Percentiles rank a stretch among this genome's conserved stretches.
Conservation (phyloP, 1,139 yeast species). For the Magnusiomyces tetraspermus region DNA sequence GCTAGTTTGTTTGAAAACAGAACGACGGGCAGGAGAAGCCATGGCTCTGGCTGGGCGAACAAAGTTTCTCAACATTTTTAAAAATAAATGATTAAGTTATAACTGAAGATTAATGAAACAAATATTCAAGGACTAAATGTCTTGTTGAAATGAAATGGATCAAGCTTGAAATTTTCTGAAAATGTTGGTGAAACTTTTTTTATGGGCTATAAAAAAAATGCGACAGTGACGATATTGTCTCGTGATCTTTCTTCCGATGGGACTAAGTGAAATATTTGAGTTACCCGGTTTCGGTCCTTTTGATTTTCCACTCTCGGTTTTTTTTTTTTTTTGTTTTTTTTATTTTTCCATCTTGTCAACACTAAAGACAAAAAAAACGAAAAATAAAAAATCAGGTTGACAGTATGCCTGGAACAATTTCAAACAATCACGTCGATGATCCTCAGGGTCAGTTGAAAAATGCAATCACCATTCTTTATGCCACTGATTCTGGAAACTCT, state of each 20-base stretch:
- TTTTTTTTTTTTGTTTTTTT: conserved; percentile 40
- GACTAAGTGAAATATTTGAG: too few relatives aligned
- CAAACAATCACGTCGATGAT: not conserved
- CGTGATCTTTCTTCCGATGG: too few relatives aligned
- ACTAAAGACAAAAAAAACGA: too few relatives aligned
- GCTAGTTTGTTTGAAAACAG: not conserved
- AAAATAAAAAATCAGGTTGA: too few relatives aligned
- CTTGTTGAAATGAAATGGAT: too few relatives aligned
- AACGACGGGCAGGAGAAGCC: not conserved
- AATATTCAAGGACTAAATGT: not conserved
- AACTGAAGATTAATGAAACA: too few relatives aligned
- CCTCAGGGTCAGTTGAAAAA: not conserved
- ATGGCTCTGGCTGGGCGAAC: not conserved
- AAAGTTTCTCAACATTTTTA: not conserved
- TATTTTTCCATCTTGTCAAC: not conserved
- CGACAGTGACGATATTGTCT: too few relatives aligned
- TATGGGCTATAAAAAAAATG: too few relatives aligned
- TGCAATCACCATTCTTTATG: conserved; percentile 49
- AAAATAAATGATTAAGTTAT: not conserved
- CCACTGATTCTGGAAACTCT: conserved; percentile 90
- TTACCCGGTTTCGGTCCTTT: not conserved
- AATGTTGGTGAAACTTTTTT: too few relatives aligned
- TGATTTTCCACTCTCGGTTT: conserved; percentile 66
- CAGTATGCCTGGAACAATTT: not conserved
- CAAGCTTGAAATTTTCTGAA: too few relatives aligned